Percentiles rank a stretch among this genome's conserved stretches.
Conservation (phyloP, 2,329 filamentous ascomycete genomes). For the Neopestalotiopsis sp. region DNA sequence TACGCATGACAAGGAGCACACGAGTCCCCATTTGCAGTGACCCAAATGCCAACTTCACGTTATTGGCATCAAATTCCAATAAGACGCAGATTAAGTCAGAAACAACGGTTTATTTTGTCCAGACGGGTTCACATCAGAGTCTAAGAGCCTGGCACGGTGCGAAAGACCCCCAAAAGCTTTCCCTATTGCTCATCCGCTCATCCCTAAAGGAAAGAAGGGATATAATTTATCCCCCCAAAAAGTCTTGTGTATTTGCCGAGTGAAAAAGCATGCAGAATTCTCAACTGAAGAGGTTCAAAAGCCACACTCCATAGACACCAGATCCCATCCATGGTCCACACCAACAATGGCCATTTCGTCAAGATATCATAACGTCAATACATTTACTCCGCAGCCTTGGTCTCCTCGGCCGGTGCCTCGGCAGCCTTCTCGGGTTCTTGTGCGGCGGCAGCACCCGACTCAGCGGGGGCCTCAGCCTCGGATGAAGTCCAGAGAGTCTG, state of each 20-base stretch:
- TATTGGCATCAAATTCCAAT: not conserved
- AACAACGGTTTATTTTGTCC: conserved; percentile 54
- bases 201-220: conserved; percentile 33
- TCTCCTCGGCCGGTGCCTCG: conserved; percentile 65
- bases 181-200: conserved; percentile 40
- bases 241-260: conserved; percentile 51
- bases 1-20: not conserved
- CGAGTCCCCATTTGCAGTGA: not conserved
- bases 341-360: conserved; percentile 41
- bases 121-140: conserved; percentile 61
- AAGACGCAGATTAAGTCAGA: not conserved
- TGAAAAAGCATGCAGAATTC: conserved; percentile 56
- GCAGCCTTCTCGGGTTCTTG: conserved; percentile 63
- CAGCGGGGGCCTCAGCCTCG: conserved; percentile 79
- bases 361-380: conserved; percentile 46
- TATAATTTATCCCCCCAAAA: conserved; percentile 29
- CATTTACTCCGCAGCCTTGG: conserved; percentile 70
- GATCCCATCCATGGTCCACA: conserved; percentile 51
- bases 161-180: conserved; percentile 54
- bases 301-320: conserved; percentile 69
- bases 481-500: conserved; percentile 99
- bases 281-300: conserved; percentile 51
- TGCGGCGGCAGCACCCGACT: conserved; percentile 58
- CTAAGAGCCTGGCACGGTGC: conserved; percentile 54
- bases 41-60: not conserved